Percentiles rank a stretch among this genome's conserved stretches.
Evolutionary conservation across 129 eudicot species (phyloP).

Genomic region (Escallonia rubra): DNA sequence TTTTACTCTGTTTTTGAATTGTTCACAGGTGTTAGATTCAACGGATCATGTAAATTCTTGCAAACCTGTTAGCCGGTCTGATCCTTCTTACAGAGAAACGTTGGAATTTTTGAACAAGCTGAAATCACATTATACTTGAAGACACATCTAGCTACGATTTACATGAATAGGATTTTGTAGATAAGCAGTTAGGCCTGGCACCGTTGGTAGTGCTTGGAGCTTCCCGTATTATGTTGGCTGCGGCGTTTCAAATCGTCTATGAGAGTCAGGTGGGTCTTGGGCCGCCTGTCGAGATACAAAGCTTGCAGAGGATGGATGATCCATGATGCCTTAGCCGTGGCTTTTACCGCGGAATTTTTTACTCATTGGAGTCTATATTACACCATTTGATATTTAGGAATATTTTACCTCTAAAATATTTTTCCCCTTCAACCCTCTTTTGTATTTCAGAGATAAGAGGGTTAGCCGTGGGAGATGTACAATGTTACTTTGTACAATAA

Average conservation of each 20-base stretch:
- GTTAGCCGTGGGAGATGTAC: too few relatives aligned
- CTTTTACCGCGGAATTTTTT: too few relatives aligned
- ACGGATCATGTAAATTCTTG: conserved; percentile 95
- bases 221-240: not conserved
- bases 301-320: not conserved
- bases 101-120: conserved; percentile 63
- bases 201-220: conserved; percentile 2
- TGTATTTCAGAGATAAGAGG: too few relatives aligned
- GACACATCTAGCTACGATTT: conserved; percentile 6
- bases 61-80: conserved; percentile 70
- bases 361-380: too few relatives aligned
- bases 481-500: too few relatives aligned
- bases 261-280: not conserved
- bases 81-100: conserved; percentile 91
- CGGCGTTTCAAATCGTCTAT: not conserved
- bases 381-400: too few relatives aligned
- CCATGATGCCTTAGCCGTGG: not conserved
- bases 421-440: too few relatives aligned
- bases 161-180: conserved; percentile 15
- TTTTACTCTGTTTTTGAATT: conserved; percentile 1
- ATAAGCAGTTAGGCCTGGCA: conserved; percentile 6
- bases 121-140: conserved; percentile 38
- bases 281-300: not conserved
- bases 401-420: too few relatives aligned
- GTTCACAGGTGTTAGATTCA: conserved; percentile 78